A percentile compares a stretch with the other conserved stretches of the same genome.
Evolutionary conservation across 176 grass and related monocot species (phyloP).

Genomic region (Carex kokanica): DNA sequence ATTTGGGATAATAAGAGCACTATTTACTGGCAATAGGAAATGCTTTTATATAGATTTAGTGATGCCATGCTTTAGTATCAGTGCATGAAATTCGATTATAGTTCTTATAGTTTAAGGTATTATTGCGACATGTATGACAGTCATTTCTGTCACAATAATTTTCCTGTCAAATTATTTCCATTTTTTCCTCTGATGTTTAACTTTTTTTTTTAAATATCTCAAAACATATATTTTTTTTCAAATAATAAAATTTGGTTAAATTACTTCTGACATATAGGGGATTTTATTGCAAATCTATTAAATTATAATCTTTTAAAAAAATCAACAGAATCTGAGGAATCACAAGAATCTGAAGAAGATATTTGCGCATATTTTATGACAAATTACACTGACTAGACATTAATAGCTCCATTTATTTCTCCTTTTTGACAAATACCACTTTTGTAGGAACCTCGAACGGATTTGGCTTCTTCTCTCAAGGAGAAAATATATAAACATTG

Average conservation of each 20-base stretch:
- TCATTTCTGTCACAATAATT: too few relatives aligned
- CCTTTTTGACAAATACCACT: not conserved
- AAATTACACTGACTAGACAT: too few relatives aligned
- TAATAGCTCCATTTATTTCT: not conserved
- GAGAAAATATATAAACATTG: constrained; percentile 44
- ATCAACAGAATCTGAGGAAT: too few relatives aligned
- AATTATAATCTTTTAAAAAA: too few relatives aligned
- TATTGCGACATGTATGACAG: not conserved
- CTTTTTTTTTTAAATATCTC: not conserved
- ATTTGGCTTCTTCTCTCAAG: constrained; percentile 34
- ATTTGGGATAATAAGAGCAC: not conserved
- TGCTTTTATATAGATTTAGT: not conserved
- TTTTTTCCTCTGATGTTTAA: not conserved
- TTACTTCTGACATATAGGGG: not conserved
- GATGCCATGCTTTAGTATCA: not conserved
- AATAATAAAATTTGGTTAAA: not conserved
- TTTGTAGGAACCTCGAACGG: constrained; percentile 26
- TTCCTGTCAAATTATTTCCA: not conserved
- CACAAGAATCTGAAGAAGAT: too few relatives aligned
- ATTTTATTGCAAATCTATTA: not conserved
- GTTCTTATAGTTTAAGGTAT: not conserved
- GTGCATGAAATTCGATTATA: not conserved
- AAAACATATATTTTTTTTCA: not conserved
- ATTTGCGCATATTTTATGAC: too few relatives aligned
- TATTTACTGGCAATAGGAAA: not conserved